phyloP scores from a whole-genome alignment of 2,329 filamentous ascomycete species.

The Phialocephala subalpina region DNA sequence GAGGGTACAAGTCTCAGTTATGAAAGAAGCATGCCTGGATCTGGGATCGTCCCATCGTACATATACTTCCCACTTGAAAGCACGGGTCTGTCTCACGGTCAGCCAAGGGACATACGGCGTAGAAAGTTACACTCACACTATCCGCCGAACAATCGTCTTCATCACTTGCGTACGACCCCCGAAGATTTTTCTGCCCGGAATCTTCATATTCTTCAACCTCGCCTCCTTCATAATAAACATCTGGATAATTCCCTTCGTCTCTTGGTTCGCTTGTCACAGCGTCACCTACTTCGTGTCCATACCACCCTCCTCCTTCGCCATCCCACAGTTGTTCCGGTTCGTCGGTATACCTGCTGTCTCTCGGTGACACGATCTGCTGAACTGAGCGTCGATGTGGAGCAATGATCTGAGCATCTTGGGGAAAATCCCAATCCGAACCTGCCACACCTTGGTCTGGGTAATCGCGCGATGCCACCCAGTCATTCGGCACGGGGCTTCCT shows the following conservation, averaged over 20 bases:
- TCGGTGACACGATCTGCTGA: background rate
- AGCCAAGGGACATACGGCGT: background rate
- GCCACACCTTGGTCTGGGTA: background rate
- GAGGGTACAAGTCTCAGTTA: background rate
- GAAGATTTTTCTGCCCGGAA: background rate
- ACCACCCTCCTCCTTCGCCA: background rate
- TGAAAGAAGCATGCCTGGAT: background rate
- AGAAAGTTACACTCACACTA: background rate
- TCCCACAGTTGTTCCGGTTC: background rate
- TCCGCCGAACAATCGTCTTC: background rate
- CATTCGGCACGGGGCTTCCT: background rate
- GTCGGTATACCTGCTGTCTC: background rate
- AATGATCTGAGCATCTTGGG: background rate
- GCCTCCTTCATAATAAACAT: background rate
- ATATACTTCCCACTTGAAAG: background rate
- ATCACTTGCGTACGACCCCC: background rate
- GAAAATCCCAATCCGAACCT: background rate
- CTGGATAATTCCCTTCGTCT: background rate
- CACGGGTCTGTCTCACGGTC: background rate
- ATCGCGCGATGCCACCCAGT: background rate
- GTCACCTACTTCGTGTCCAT: background rate
- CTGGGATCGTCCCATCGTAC: background rate
- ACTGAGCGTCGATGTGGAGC: background rate
- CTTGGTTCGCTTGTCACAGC: background rate
- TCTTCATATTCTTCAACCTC: background rate